Conservation (phyloP, 495 filamentous ascomycete species). For the Stereocaulon alpinum region DNA sequence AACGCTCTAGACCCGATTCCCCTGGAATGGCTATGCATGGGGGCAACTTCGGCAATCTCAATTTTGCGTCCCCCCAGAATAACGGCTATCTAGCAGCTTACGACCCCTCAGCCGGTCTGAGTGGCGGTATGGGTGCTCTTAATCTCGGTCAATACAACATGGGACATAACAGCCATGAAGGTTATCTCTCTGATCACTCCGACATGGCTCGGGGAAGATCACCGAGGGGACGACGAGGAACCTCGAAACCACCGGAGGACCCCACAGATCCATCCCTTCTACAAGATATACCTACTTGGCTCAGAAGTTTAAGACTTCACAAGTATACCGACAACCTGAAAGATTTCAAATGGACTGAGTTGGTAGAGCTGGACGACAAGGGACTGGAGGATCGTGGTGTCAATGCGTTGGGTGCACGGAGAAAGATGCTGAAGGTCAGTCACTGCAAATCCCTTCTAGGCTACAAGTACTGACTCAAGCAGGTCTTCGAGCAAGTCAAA, state of each 20-base stretch:
- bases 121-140: slow-evolving; percentile 59
- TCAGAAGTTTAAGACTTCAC: slow-evolving; percentile 87
- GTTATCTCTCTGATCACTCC: slow-evolving; percentile 90
- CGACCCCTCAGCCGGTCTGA: slow-evolving; percentile 63
- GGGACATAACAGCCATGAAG: slow-evolving; percentile 53
- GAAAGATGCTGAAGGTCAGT: slow-evolving; percentile 94
- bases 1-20: slow-evolving; percentile 85
- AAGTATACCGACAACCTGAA: slow-evolving; percentile 99
- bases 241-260: slow-evolving; percentile 95
- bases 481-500: slow-evolving; percentile 91
- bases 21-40: slow-evolving; percentile 80
- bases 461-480: slow-evolving; percentile 20
- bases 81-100: slow-evolving; percentile 92
- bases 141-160: slow-evolving; percentile 66
- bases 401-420: slow-evolving; percentile 85
- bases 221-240: slow-evolving; percentile 84
- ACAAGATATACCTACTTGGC: slow-evolving; percentile 92
- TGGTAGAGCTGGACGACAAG: slow-evolving; percentile 87
- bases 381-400: slow-evolving; percentile 88
- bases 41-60: slow-evolving; percentile 51
- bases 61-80: slow-evolving; percentile 83
- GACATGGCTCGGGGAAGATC: slow-evolving; percentile 83
- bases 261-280: slow-evolving; percentile 84
- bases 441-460: background rate
- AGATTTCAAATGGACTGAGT: slow-evolving; percentile 90